Conservation (phyloP, 768 basidiomycete genomes). For the Hortiboletus flavorubellus region DNA sequence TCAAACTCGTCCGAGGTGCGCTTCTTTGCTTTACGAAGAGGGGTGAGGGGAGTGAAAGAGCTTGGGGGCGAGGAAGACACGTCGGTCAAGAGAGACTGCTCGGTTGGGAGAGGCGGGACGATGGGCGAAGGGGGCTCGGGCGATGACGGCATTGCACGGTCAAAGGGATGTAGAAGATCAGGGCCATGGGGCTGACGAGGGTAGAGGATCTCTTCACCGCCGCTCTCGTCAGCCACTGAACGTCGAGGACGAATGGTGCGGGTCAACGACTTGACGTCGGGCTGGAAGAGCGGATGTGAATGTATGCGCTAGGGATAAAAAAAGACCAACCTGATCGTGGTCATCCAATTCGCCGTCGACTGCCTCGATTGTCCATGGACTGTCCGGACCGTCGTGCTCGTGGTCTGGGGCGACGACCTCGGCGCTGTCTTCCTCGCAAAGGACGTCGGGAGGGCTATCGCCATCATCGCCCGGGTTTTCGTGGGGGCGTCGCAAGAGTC, state of each 20-base stretch:
- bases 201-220: constrained; percentile 87
- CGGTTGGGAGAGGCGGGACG: constrained; percentile 32
- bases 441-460: constrained; percentile 31
- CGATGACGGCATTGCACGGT: constrained; percentile 31
- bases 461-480: constrained; percentile 39
- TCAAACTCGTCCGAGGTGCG: constrained; percentile 83
- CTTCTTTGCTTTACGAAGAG: constrained; percentile 61
- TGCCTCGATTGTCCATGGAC: constrained; percentile 88
- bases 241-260: constrained; percentile 55
- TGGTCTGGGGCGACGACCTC: constrained; percentile 30
- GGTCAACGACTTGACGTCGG: constrained; percentile 42
- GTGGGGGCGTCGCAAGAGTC: constrained; percentile 42
- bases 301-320: background rate
- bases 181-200: constrained; percentile 53
- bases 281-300: constrained; percentile 30
- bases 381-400: constrained; percentile 62
- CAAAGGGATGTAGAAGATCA: constrained; percentile 31
- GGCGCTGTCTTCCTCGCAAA: constrained; percentile 30
- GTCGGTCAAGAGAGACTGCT: constrained; percentile 28
- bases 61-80: constrained; percentile 53
- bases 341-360: constrained; percentile 77
- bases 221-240: constrained; percentile 79
- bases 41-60: constrained; percentile 46
- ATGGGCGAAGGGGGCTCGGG: constrained; percentile 27
- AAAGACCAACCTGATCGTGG: constrained; percentile 54